phyloP scores from a whole-genome alignment of 2,329 filamentous ascomycete genomes.

The Emmonsiellopsis sp. region DNA sequence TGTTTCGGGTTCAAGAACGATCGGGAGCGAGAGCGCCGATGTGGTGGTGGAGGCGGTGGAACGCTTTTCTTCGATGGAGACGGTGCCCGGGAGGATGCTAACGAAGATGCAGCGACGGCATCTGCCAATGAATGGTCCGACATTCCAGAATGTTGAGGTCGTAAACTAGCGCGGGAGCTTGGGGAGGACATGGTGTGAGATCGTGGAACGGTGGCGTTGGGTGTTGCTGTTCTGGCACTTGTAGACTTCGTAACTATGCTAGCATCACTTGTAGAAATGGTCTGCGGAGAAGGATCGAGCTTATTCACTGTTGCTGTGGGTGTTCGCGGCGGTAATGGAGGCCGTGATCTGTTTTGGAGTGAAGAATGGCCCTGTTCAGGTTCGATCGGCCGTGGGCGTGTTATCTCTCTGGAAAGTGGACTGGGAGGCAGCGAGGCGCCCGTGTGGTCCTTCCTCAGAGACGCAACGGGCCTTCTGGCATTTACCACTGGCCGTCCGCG shows the following conservation, averaged over 20 bases:
- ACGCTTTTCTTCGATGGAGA: slow-evolving; percentile 27
- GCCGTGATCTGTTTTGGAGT: not conserved
- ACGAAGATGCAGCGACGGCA: slow-evolving; percentile 39
- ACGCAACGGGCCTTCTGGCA: not conserved
- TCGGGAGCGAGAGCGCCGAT: slow-evolving; percentile 27
- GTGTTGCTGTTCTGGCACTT: not conserved
- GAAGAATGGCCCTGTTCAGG: not conserved
- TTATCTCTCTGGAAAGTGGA: not conserved
- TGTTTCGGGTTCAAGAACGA: slow-evolving; percentile 27
- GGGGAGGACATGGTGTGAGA: not conserved
- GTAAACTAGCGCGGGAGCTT: slow-evolving; percentile 18
- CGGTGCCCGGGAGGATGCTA: slow-evolving; percentile 34
- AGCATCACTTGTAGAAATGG: not conserved
- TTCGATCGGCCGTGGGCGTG: not conserved
- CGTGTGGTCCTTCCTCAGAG: not conserved
- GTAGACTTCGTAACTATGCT: not conserved
- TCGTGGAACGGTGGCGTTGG: not conserved
- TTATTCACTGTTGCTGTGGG: not conserved
- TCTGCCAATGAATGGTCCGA: slow-evolving; percentile 34
- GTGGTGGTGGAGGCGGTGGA: slow-evolving; percentile 31
- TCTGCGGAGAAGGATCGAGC: not conserved
- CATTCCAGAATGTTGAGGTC: slow-evolving; percentile 21
- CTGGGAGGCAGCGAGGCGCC: not conserved
- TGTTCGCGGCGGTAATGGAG: not conserved
- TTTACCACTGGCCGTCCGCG: not conserved